These are phyloP conservation scores for Solanum etuberosum DNA, from an alignment of 257 asterid species.

Conservation along the genomic window DNA sequence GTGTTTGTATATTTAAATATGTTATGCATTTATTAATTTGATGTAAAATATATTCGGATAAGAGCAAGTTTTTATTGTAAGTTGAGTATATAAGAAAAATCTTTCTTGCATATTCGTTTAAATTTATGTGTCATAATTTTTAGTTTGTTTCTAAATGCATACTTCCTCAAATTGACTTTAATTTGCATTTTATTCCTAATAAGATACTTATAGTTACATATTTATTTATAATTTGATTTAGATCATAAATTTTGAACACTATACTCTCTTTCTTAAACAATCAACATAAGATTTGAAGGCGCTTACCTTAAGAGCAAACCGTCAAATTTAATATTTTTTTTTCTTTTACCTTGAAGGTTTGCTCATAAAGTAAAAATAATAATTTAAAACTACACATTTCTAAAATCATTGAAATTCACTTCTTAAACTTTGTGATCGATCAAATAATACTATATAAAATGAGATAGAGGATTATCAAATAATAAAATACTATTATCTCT, in stretches of 20 bases:
- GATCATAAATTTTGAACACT: not conserved
- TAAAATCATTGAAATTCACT: not conserved
- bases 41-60: fast-evolving
- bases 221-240: not conserved
- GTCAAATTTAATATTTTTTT: not conserved
- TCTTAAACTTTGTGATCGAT: no score
- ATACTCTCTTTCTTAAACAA: not conserved
- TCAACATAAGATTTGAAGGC: not conserved
- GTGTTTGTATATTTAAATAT: not conserved
- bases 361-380: not conserved
- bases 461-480: no score
- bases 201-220: not conserved
- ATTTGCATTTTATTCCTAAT: not conserved
- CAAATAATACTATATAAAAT: no score
- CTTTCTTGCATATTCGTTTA: fast-evolving
- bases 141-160: not conserved
- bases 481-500: not conserved
- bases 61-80: not conserved
- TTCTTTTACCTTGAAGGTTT: not conserved
- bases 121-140: not conserved
- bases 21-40: no score
- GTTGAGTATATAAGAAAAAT: no score
- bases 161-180: not conserved
- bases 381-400: no score
- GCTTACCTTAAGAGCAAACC: not conserved